Percentiles rank a stretch among this genome's conserved stretches.
Conservation (phyloP, 2,329 filamentous ascomycete genomes). For the Xenosphaeropsis pyriputrescens region DNA sequence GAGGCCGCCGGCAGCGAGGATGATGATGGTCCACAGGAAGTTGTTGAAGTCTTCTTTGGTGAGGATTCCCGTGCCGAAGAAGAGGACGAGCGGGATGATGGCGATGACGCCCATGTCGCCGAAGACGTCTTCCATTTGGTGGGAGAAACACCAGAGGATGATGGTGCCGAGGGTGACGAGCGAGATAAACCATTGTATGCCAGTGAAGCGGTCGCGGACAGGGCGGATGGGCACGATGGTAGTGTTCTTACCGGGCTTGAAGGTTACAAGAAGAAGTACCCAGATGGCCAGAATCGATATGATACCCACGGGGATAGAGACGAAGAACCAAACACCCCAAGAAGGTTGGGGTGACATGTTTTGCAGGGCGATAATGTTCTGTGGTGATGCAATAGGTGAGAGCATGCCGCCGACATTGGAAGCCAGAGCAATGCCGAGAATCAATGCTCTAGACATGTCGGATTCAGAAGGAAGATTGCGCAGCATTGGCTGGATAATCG, state of each 20-base stretch:
- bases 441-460: constrained; percentile 85
- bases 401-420: constrained; percentile 95
- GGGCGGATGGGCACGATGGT: constrained; percentile 85
- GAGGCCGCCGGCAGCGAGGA: constrained; percentile 84
- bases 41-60: constrained; percentile 99
- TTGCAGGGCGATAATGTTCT: constrained; percentile 91
- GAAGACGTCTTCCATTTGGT: constrained; percentile 75
- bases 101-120: constrained; percentile 98
- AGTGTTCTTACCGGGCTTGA: constrained; percentile 72
- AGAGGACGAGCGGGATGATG: constrained; percentile 87
- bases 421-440: constrained; percentile 86
- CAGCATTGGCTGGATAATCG: constrained; percentile 93
- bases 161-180: constrained; percentile 76
- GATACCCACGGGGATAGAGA: constrained; percentile 83
- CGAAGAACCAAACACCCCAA: constrained; percentile 96
- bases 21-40: constrained; percentile 99
- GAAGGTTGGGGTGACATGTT: constrained; percentile 88
- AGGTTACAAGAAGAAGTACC: constrained; percentile 70
- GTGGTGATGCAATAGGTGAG: constrained; percentile 90
- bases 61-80: constrained; percentile 91
- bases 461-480: constrained; percentile 85
- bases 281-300: constrained; percentile 82
- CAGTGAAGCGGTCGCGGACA: constrained; percentile 76
- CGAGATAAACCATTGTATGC: constrained; percentile 86
- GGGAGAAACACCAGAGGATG: constrained; percentile 78